phyloP scores from a whole-genome alignment of 2,329 filamentous ascomycete genomes.

The Fusarium keratoplasticum region DNA sequence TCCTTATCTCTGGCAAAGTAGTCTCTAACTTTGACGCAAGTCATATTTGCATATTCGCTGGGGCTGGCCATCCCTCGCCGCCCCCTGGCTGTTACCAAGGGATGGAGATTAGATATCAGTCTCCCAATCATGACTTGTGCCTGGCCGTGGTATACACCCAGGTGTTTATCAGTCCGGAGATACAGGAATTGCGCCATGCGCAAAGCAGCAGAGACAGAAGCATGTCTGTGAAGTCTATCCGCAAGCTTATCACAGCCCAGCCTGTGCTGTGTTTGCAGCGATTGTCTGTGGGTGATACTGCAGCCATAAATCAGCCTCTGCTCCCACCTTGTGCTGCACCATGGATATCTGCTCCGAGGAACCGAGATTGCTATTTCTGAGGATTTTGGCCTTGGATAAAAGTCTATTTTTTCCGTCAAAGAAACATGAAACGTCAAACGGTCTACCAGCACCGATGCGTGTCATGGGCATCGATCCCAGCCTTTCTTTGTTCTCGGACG shows the following conservation, averaged over 20 bases:
- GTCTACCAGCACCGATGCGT: conserved; percentile 4
- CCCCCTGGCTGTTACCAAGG: conserved; percentile 30
- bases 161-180: conserved; percentile 39
- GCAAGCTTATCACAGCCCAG: conserved; percentile 35
- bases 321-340: conserved; percentile 23
- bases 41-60: conserved; percentile 27
- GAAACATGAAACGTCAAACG: conserved; percentile 13
- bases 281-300: conserved; percentile 30
- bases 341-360: not conserved
- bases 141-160: conserved; percentile 22
- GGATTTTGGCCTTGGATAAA: not conserved
- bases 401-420: conserved; percentile 31
- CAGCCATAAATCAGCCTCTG: conserved; percentile 35
- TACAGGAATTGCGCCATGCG: conserved; percentile 36
- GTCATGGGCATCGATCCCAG: not conserved
- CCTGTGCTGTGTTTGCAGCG: conserved; percentile 10
- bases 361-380: not conserved
- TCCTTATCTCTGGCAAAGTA: conserved; percentile 23
- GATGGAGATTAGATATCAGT: conserved; percentile 42
- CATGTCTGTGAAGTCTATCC: conserved; percentile 38
- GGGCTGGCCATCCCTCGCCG: conserved; percentile 32
- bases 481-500: conserved; percentile 19
- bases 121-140: conserved; percentile 41
- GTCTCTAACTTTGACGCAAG: conserved; percentile 18
- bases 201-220: conserved; percentile 34